Evolutionary conservation across 2,329 filamentous ascomycete genomes (phyloP).

Genomic region (Penicillium sp.): DNA sequence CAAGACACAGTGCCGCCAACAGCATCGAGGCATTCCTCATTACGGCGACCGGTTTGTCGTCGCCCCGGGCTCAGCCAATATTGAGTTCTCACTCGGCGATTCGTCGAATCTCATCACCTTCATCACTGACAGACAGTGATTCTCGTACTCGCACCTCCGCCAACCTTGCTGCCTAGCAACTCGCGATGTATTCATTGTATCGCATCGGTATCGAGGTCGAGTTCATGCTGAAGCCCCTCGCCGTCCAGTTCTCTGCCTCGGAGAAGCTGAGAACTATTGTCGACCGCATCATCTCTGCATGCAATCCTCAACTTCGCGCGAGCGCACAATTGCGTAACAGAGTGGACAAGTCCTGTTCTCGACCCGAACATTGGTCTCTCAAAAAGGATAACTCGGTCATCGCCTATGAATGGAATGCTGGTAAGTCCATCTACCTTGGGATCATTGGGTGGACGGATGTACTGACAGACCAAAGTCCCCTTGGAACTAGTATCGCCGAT

Average conservation of each 20-base stretch:
- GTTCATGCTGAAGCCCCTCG: not conserved
- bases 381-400: not conserved
- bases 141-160: no score
- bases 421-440: not conserved
- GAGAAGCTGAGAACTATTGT: not conserved
- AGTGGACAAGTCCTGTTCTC: not conserved
- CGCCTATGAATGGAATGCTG: not conserved
- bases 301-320: not conserved
- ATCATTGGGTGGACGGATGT: not conserved
- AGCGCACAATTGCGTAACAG: not conserved
- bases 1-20: no score
- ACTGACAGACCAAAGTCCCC: not conserved
- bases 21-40: no score
- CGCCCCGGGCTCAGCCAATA: no score
- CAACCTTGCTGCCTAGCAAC: not conserved
- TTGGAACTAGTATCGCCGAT: not conserved
- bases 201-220: not conserved
- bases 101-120: no score
- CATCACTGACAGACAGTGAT: no score
- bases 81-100: no score
- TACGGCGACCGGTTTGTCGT: no score
- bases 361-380: not conserved
- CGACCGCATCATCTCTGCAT: not conserved
- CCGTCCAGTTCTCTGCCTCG: no score
- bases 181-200: not conserved